Percentiles rank a stretch among this genome's conserved stretches.
Evolutionary conservation across 768 basidiomycete species (phyloP).

Genomic region (Chalciporus sphaerocephalus): DNA sequence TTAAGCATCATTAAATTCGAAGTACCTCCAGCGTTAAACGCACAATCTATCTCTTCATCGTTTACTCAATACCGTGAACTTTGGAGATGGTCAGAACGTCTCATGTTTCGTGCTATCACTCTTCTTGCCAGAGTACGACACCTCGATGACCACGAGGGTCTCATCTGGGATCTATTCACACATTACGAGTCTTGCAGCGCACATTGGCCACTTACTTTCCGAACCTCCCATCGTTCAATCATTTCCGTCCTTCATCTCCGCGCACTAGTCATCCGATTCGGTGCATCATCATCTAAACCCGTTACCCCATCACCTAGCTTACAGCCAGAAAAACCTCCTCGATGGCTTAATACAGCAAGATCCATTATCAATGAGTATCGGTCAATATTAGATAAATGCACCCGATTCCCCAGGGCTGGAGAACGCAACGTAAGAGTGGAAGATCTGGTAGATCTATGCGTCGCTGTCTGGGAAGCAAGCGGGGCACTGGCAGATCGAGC

Average conservation of each 20-base stretch:
- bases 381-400: conserved; percentile 60
- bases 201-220: conserved; percentile 78
- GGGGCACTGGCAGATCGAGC: conserved; percentile 59
- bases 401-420: conserved; percentile 78
- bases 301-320: conserved; percentile 11
- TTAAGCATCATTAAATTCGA: conserved; percentile 48
- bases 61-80: conserved; percentile 75
- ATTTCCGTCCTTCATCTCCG: conserved; percentile 69
- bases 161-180: conserved; percentile 59
- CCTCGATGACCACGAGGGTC: conserved; percentile 34
- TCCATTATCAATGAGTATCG: conserved; percentile 70
- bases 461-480: conserved; percentile 76
- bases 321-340: conserved; percentile 33
- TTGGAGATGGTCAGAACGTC: conserved; percentile 79
- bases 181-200: conserved; percentile 58
- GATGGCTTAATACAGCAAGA: conserved; percentile 64
- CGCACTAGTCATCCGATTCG: conserved; percentile 57
- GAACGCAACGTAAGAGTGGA: conserved; percentile 74
- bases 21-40: conserved; percentile 34
- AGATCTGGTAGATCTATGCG: conserved; percentile 76
- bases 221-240: conserved; percentile 68
- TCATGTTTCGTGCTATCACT: conserved; percentile 77
- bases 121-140: conserved; percentile 49
- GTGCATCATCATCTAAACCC: conserved; percentile 14
- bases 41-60: conserved; percentile 34